phyloP scores from a whole-genome alignment of 2,329 filamentous ascomycete species.

The Pseudopithomyces maydicus region DNA sequence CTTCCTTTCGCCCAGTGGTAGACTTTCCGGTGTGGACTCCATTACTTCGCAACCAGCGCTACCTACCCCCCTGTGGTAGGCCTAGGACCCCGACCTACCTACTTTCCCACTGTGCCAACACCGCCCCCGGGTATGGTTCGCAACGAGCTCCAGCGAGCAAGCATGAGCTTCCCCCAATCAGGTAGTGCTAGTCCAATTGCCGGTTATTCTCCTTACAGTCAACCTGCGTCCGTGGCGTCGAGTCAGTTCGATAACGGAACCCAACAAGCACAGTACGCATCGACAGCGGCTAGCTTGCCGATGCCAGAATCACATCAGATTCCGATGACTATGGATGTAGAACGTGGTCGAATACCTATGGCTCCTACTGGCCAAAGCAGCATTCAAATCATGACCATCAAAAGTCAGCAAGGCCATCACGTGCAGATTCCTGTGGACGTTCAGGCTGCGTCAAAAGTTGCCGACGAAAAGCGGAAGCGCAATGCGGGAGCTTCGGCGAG shows the following conservation, averaged over 20 bases:
- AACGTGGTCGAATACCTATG: constrained; percentile 51
- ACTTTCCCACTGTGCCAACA: constrained; percentile 43
- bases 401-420: constrained; percentile 55
- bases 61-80: constrained; percentile 53
- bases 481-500: constrained; percentile 86
- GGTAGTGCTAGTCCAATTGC: constrained; percentile 53
- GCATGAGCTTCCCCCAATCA: constrained; percentile 48
- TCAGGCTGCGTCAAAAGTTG: constrained; percentile 79
- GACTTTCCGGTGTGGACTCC: constrained; percentile 51
- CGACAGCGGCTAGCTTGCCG: constrained; percentile 14
- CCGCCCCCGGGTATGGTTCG: constrained; percentile 32
- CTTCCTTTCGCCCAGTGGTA: constrained; percentile 50
- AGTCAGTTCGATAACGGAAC: constrained; percentile 44
- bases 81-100: constrained; percentile 39
- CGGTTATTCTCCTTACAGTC: constrained; percentile 49
- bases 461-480: constrained; percentile 82
- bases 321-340: constrained; percentile 38
- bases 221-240: constrained; percentile 38
- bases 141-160: constrained; percentile 32
- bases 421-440: constrained; percentile 75
- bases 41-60: constrained; percentile 53
- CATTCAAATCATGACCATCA: constrained; percentile 60
- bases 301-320: constrained; percentile 39
- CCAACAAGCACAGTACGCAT: constrained; percentile 25
- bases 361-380: constrained; percentile 53